Base-by-base conservation (phyloP, 352 stramenopile genomes). In the Phytophthora fragariaefolia region DNA sequence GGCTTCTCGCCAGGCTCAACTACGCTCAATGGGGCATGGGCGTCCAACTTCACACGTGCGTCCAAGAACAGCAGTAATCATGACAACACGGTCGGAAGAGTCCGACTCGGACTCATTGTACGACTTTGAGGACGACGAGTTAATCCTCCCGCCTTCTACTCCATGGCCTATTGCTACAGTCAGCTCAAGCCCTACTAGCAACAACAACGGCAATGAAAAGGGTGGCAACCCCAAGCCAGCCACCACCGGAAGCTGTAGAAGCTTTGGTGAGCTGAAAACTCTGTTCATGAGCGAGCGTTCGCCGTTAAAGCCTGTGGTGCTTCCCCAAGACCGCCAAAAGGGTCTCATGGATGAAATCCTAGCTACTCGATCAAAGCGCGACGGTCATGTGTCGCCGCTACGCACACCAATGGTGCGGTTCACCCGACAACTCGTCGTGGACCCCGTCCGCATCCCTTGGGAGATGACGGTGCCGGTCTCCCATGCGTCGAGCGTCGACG, bases 391-490 rank as follows among this genome's bases (percentile, higher is more conserved):
- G 23, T 46, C 66, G 1, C 56, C 43, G 23, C 30, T 70, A 3
- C 69, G 15, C 22, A 58, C 58, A 8, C 53, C 17, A 4, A 54
- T 85, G 53, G 77, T 63, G 22, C 69, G 60, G 7, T 85, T 83
- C 66, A 76, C 73, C 6, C 70, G 69, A n/a, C 65, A 70, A 13
- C 69, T 89, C 10, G 73, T 90, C 22, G 69, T 80, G 17, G 69
- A 59, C 0, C 76, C 83, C 0, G 85, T 91, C 15, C 69, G 79
- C 10, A 83, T 91, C 50, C 82, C 82, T 18, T 93, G 85, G 85
- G 74, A 90, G 52, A 75, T 91, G 70, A 93, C 80, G 0, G 74
- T 90, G 4, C 85, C 85, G 2, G 69, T 82, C 7, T 43, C 62
- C 0, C 45, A 52, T 20, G 22, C 42, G 15, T 62, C 56, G 28